Evolutionary conservation across 108 stramenopile species (phyloP).

Genomic region (Conticribra weissflogii): DNA sequence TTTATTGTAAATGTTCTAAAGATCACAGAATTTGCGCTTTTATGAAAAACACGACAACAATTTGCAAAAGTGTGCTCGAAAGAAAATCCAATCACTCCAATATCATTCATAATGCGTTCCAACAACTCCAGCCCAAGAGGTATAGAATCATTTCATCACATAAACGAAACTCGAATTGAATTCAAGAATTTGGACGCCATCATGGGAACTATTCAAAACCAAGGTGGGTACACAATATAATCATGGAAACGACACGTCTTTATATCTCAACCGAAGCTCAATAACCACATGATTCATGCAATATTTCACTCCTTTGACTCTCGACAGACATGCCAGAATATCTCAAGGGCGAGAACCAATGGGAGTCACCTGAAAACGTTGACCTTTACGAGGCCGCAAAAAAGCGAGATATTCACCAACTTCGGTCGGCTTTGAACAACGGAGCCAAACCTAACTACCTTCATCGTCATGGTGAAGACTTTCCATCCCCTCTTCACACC

Average conservation of each 20-base stretch:
- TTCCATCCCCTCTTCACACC: slow-evolving; percentile 10
- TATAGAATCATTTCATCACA: too few species aligned
- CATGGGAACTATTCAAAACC: slow-evolving; percentile 13
- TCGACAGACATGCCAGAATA: slow-evolving; percentile 12
- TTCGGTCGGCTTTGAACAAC: background rate
- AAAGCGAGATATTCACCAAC: slow-evolving; percentile 9
- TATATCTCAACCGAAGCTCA: too few species aligned
- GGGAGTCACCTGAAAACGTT: slow-evolving; percentile 5
- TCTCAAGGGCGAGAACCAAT: slow-evolving; percentile 27
- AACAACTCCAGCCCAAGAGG: too few species aligned
- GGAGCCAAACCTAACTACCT: slow-evolving; percentile 37
- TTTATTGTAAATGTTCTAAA: too few species aligned
- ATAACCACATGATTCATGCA: background rate
- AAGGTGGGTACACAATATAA: background rate
- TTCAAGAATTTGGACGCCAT: too few species aligned
- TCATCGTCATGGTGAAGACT: background rate
- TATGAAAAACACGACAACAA: too few species aligned
- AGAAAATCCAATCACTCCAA: too few species aligned
- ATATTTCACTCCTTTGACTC: background rate
- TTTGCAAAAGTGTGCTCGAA: too few species aligned
- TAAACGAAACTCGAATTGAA: too few species aligned
- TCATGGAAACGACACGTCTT: too few species aligned
- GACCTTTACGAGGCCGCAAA: slow-evolving; percentile 21
- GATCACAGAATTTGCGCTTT: too few species aligned
- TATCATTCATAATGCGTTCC: too few species aligned